Percentiles rank a stretch among this genome's conserved stretches.
Evolutionary conservation across 352 stramenopile species (phyloP).

Genomic region (Globisporangium irregulare): DNA sequence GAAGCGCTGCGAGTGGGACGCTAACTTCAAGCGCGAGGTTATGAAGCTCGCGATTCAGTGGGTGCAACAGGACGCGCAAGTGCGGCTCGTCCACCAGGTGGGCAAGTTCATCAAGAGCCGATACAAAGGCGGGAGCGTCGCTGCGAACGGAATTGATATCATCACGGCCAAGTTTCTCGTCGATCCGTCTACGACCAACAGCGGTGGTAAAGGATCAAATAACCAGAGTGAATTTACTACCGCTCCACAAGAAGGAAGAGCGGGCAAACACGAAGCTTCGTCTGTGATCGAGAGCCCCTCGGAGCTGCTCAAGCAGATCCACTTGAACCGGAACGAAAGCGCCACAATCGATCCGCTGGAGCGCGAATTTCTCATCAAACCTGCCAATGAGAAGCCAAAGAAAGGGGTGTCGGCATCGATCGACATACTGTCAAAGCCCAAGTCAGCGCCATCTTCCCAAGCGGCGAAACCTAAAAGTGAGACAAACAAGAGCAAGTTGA

Average conservation of each 20-base stretch:
- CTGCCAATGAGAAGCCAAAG: slow-evolving; percentile 4
- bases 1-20: slow-evolving; percentile 66
- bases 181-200: slow-evolving; percentile 16
- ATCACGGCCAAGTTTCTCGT: slow-evolving; percentile 81
- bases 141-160: slow-evolving; percentile 49
- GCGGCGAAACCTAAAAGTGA: background rate
- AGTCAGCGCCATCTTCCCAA: background rate
- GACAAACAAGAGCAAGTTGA: slow-evolving; percentile 32
- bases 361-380: slow-evolving; percentile 9
- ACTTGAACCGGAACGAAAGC: slow-evolving; percentile 17
- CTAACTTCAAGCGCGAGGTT: slow-evolving; percentile 78
- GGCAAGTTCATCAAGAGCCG: slow-evolving; percentile 84
- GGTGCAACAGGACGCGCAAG: slow-evolving; percentile 64
- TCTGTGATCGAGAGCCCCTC: slow-evolving; percentile 38
- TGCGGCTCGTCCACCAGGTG: slow-evolving; percentile 32
- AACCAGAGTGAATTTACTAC: slow-evolving; percentile 10
- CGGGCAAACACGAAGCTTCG: background rate
- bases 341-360: background rate
- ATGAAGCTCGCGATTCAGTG: slow-evolving; percentile 78
- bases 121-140: slow-evolving; percentile 69
- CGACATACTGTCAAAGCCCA: background rate
- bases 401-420: background rate
- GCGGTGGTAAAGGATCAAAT: background rate
- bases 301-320: slow-evolving; percentile 60
- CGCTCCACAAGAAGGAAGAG: background rate